Percentiles rank a stretch among this genome's conserved stretches.
phyloP scores from a whole-genome alignment of 768 basidiomycete genomes.

The Leucocoprinus sp. region DNA sequence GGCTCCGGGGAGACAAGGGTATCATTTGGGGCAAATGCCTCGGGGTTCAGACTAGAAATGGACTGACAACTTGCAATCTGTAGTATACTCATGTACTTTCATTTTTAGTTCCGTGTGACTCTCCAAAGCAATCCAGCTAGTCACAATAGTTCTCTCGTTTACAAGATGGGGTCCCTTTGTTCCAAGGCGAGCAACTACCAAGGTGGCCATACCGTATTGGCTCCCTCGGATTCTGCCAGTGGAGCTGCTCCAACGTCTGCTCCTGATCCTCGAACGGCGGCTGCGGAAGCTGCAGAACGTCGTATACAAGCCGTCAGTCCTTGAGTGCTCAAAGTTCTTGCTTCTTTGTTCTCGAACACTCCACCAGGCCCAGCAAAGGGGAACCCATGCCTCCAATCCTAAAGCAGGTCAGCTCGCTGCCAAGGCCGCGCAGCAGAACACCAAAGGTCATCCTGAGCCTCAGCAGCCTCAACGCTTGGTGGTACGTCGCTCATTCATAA shows the following conservation, averaged over 20 bases:
- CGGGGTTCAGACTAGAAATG: constrained; percentile 30
- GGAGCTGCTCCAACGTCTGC: constrained; percentile 19
- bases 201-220: constrained; percentile 42
- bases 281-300: constrained; percentile 56
- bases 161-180: constrained; percentile 49
- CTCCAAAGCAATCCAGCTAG: background rate
- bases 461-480: constrained; percentile 31
- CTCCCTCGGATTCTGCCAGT: constrained; percentile 23
- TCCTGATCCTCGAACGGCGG: constrained; percentile 42
- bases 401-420: constrained; percentile 39
- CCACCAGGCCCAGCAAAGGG: constrained; percentile 35
- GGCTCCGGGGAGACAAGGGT: constrained; percentile 45
- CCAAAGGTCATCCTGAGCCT: constrained; percentile 23
- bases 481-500: constrained; percentile 22
- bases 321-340: constrained; percentile 10
- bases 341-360: constrained; percentile 16
- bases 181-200: constrained; percentile 40
- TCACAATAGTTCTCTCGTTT: background rate
- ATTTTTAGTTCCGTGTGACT: constrained; percentile 3
- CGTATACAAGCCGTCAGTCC: constrained; percentile 45
- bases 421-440: constrained; percentile 31
- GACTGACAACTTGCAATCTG: constrained; percentile 1
- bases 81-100: background rate
- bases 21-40: constrained; percentile 39
- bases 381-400: constrained; percentile 36